Evolutionary conservation across 2,329 filamentous ascomycete genomes (phyloP).

Genomic region (Penicillium sp.): DNA sequence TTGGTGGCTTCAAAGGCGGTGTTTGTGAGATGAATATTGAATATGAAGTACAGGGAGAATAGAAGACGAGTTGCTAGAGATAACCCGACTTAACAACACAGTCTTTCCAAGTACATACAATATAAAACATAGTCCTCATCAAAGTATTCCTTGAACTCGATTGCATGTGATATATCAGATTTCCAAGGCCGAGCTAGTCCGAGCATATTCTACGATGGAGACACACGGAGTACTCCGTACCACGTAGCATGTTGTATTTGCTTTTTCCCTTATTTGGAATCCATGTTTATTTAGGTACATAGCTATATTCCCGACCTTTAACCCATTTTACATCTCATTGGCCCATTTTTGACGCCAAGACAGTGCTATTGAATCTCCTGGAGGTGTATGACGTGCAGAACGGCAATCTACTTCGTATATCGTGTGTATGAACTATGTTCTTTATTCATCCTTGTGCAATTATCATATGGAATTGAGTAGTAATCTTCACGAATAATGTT

Average conservation of each 20-base stretch:
- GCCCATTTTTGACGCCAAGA: background rate
- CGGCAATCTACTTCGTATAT: background rate
- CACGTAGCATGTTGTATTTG: background rate
- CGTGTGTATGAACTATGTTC: background rate
- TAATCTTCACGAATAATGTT: background rate
- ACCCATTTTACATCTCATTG: background rate
- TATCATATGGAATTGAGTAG: background rate
- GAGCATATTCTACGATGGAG: background rate
- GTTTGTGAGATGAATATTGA: conserved; percentile 11
- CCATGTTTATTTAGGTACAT: background rate
- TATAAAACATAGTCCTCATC: conserved; percentile 9
- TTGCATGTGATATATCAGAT: conserved; percentile 2
- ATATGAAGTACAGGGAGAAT: conserved; percentile 14
- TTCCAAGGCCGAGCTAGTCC: background rate
- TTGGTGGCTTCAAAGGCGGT: conserved; percentile 12
- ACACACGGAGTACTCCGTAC: background rate
- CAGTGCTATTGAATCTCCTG: background rate
- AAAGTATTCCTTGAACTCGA: background rate
- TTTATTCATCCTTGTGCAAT: background rate
- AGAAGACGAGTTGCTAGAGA: conserved; percentile 14
- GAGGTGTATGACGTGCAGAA: background rate
- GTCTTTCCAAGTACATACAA: conserved; percentile 12
- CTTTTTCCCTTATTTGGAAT: background rate
- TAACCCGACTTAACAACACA: conserved; percentile 4
- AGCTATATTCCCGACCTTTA: background rate